Conservation (phyloP, 2,329 filamentous ascomycete species). For the Coniochaeta prunicola region DNA sequence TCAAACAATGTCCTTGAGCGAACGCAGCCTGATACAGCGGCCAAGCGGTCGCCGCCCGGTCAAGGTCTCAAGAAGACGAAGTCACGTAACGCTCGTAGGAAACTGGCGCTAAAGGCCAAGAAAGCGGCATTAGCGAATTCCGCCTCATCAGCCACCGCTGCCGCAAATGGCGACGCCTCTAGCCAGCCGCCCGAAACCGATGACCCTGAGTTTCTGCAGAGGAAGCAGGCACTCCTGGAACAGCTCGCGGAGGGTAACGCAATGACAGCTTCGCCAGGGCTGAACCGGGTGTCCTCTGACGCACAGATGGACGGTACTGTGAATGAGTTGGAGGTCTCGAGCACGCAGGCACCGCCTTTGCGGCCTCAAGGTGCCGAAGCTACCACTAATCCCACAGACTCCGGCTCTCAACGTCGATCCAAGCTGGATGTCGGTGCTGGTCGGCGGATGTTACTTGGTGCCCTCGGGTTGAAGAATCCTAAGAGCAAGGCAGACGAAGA, state of each 20-base stretch:
- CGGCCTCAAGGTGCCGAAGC: not conserved
- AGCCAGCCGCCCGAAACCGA: not conserved
- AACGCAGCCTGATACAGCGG: not conserved
- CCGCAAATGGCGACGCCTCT: not conserved
- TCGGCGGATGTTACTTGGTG: constrained; percentile 62
- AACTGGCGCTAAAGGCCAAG: constrained; percentile 16
- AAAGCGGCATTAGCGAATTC: constrained; percentile 4
- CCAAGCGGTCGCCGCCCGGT: constrained; percentile 12
- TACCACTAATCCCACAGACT: not conserved
- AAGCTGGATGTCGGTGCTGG: constrained; percentile 48
- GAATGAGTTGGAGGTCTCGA: not conserved
- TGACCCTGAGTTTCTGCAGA: constrained; percentile 22
- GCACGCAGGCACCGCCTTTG: constrained; percentile 24
- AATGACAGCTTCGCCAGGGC: not conserved
- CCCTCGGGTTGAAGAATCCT: constrained; percentile 62
- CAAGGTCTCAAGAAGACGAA: constrained; percentile 33
- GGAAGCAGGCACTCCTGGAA: constrained; percentile 32
- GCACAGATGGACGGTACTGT: not conserved
- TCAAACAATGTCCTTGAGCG: not conserved
- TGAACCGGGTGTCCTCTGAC: not conserved
- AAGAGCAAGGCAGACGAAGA: constrained; percentile 63
- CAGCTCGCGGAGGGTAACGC: not conserved
- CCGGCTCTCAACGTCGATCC: constrained; percentile 20
- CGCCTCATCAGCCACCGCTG: not conserved
- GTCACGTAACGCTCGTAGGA: constrained; percentile 44